phyloP scores from a whole-genome alignment of 768 basidiomycete genomes.

The Rhizopogon vesiculosus region DNA sequence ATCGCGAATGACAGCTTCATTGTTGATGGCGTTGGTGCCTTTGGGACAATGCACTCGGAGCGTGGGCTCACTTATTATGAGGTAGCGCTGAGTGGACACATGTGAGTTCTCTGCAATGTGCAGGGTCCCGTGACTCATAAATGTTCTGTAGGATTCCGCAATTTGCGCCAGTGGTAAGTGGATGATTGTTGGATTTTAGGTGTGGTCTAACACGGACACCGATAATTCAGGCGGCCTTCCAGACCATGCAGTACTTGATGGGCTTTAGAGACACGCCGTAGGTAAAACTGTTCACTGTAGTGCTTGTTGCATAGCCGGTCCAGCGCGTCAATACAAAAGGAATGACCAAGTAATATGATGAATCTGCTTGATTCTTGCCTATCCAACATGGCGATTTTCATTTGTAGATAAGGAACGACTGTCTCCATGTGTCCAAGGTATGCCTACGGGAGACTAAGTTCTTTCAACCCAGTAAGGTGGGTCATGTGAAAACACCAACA shows the following conservation, averaged over 20 bases:
- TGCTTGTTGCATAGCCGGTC: too few species aligned
- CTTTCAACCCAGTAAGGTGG: too few species aligned
- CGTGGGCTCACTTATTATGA: conserved; percentile 65
- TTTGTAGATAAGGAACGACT: too few species aligned
- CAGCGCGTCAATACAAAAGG: too few species aligned
- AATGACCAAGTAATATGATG: too few species aligned
- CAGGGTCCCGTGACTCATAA: neutral
- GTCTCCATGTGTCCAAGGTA: too few species aligned
- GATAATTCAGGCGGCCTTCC: conserved; percentile 52
- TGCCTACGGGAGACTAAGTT: too few species aligned
- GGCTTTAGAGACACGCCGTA: conserved; percentile 51
- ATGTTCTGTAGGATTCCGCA: conserved; percentile 47
- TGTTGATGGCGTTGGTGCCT: conserved; percentile 63
- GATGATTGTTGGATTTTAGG: neutral
- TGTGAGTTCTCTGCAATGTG: conserved; percentile 34
- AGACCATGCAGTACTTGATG: conserved; percentile 65
- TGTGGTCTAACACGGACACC: neutral
- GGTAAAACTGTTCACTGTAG: neutral
- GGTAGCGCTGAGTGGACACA: conserved; percentile 65
- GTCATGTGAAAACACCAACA: too few species aligned
- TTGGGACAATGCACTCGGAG: conserved; percentile 61
- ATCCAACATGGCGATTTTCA: too few species aligned
- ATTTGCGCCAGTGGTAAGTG: too few species aligned
- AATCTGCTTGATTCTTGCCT: too few species aligned
- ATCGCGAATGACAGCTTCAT: conserved; percentile 63